Evolutionary conservation across 2,329 filamentous ascomycete genomes (phyloP), one percentile per base, ranked within the genome.

Genomic region (Neocatenulostroma microsporum): DNA sequence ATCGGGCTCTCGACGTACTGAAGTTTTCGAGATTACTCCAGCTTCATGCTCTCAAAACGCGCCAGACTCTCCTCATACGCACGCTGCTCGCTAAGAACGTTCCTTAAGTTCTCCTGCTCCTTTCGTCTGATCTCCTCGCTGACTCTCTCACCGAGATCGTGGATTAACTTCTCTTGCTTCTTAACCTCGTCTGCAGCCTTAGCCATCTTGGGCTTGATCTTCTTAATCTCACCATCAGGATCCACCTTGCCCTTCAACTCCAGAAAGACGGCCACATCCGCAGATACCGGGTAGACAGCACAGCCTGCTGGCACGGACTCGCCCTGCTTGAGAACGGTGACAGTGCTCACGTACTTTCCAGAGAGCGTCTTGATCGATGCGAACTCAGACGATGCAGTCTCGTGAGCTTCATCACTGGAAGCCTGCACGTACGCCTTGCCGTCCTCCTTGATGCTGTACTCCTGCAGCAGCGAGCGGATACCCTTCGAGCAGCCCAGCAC

Each of bases 21-120:
- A n/a, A n/a, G n/a, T n/a, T n/a, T n/a, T n/a, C n/a, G n/a, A n/a
- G n/a, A n/a, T 30, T 11, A 23, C 36, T 41, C 63, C 39, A 74
- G 41, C 71, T 88, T 93, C 62, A 95, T 64, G 56, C 76, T 75
- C 72, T 94, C 82, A 63, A 95, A 89, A 63, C 91, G 83, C 64
- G 77, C 76, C 50, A 95, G 80, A 46, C 83, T 87, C 60, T 81
- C 80, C 69, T 89, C 78, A 56, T 88, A 82, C 48, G 81, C 81
- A 55, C 72, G 70, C 36, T 76, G 73, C 66, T 93, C 85, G 26
- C 76, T 76, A 67, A 84, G 75, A 20, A 83, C 70, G 61, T 93
- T 84, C 39, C 69, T 75, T 45, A 94, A 49, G 64, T 61, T 40
- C 34, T 39, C 39, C 30, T 56, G 40, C 32, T 68, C 66, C 29